Evolutionary conservation across 2,329 filamentous ascomycete genomes (phyloP).

Genomic region (Chalara sp.): DNA sequence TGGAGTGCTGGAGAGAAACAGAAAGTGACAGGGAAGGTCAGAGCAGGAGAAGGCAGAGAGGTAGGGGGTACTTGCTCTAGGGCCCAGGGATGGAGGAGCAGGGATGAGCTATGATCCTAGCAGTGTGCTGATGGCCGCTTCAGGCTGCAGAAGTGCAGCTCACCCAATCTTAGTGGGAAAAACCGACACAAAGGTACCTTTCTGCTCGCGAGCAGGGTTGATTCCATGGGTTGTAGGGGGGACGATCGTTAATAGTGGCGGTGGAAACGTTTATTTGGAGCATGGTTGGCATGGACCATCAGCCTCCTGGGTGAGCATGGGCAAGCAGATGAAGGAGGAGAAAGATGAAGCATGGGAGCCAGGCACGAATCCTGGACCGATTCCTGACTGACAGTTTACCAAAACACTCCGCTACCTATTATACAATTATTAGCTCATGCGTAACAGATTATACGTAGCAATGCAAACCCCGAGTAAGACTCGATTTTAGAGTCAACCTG

Average conservation of each 20-base stretch:
- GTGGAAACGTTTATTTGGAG: neutral
- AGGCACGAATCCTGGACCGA: too few species aligned
- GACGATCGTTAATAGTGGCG: neutral
- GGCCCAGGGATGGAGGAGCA: neutral
- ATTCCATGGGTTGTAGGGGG: neutral
- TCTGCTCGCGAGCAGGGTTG: neutral
- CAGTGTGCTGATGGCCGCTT: constrained; percentile 7
- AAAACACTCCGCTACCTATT: too few species aligned
- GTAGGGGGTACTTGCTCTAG: neutral
- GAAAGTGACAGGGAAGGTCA: constrained; percentile 2
- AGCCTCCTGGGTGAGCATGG: neutral
- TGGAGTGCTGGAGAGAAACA: constrained; percentile 5
- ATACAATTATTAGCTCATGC: too few species aligned
- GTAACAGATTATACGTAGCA: too few species aligned
- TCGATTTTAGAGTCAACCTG: too few species aligned
- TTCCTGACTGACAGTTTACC: too few species aligned
- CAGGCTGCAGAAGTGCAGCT: constrained; percentile 4
- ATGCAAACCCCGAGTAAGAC: too few species aligned
- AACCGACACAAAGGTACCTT: constrained; percentile 9
- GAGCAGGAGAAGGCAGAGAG: neutral
- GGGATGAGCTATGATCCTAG: too few species aligned
- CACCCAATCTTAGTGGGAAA: constrained; percentile 5
- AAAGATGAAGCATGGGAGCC: neutral
- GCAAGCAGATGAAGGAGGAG: neutral
- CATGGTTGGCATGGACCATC: constrained; percentile 1